Percentiles rank a stretch among this genome's conserved stretches.
phyloP scores from a whole-genome alignment of 257 asterid species.

The Nemophila menziesii region DNA sequence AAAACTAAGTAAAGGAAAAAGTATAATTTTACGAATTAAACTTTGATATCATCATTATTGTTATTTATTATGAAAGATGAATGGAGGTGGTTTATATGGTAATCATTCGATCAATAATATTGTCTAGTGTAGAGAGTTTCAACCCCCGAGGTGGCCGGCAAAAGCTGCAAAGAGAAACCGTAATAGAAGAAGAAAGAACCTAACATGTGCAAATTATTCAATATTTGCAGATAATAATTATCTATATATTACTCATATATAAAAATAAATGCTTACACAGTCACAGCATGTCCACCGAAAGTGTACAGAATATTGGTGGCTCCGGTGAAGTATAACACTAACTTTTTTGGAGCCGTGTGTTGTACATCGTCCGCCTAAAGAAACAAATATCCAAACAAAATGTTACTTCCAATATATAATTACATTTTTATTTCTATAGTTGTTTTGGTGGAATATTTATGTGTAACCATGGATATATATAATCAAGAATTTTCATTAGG shows the following conservation, averaged over 20 bases:
- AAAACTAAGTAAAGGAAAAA: no score
- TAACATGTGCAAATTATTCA: not conserved
- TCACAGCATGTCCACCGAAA: conserved; percentile 97
- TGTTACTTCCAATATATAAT: no score
- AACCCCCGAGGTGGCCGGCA: conserved; percentile 49
- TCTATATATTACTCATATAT: not conserved
- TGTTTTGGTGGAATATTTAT: no score
- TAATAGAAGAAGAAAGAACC: conserved; percentile 20
- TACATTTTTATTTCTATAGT: not conserved
- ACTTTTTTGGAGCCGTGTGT: conserved; percentile 68
- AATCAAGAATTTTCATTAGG: no score
- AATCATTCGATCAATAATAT: conserved; percentile 22
- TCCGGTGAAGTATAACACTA: conserved; percentile 85
- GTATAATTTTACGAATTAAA: no score
- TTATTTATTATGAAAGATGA: not conserved
- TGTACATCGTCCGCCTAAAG: conserved; percentile 53
- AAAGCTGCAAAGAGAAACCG: conserved; percentile 63
- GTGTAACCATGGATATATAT: no score
- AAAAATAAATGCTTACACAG: conserved; percentile 52
- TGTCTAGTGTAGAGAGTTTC: conserved; percentile 31
- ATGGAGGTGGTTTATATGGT: not conserved
- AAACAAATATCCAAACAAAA: not conserved
- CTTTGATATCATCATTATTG: not conserved
- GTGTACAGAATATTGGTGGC: conserved; percentile 93
- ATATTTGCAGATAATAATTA: not conserved